phyloP scores from a whole-genome alignment of 2,329 filamentous ascomycete genomes.

The Claviceps paspali region DNA sequence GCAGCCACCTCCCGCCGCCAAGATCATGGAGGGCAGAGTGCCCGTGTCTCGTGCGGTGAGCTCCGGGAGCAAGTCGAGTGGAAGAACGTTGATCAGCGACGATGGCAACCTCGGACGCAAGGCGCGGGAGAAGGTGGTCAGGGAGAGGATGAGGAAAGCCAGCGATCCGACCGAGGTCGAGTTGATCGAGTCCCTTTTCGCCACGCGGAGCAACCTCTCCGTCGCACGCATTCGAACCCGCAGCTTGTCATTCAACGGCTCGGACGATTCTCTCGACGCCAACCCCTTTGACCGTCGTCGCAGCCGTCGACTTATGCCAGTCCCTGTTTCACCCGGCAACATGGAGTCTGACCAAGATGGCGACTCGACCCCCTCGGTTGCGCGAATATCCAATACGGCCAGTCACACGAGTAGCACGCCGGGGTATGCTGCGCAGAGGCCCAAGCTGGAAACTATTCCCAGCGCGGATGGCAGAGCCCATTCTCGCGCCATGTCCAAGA shows the following conservation, averaged over 20 bases:
- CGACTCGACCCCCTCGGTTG: conserved; percentile 13
- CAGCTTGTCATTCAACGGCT: conserved; percentile 23
- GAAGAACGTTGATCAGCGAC: conserved; percentile 26
- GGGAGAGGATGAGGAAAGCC: conserved; percentile 30
- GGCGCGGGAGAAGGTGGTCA: conserved; percentile 29
- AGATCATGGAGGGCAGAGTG: conserved; percentile 79
- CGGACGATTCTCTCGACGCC: conserved; percentile 18
- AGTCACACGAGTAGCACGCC: conserved; percentile 13
- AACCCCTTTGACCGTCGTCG: conserved; percentile 14
- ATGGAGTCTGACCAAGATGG: conserved; percentile 20
- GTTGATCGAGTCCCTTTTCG: conserved; percentile 27
- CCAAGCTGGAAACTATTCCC: conserved; percentile 31
- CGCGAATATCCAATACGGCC: conserved; percentile 11
- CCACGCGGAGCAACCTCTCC: conserved; percentile 17
- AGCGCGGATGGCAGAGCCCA: conserved; percentile 22
- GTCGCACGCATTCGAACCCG: conserved; percentile 18
- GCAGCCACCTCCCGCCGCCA: conserved; percentile 77
- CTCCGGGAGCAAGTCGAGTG: conserved; percentile 34
- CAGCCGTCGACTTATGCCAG: conserved; percentile 13
- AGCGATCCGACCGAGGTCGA: conserved; percentile 26
- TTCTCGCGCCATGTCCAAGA: conserved; percentile 15
- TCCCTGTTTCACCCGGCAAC: conserved; percentile 16
- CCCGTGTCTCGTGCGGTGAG: conserved; percentile 50
- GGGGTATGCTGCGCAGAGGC: conserved; percentile 23
- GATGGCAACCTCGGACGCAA: conserved; percentile 27